Base-by-base conservation (phyloP, 1,284 basidiomycete genomes). In the Pseudozyma sp. region DNA sequence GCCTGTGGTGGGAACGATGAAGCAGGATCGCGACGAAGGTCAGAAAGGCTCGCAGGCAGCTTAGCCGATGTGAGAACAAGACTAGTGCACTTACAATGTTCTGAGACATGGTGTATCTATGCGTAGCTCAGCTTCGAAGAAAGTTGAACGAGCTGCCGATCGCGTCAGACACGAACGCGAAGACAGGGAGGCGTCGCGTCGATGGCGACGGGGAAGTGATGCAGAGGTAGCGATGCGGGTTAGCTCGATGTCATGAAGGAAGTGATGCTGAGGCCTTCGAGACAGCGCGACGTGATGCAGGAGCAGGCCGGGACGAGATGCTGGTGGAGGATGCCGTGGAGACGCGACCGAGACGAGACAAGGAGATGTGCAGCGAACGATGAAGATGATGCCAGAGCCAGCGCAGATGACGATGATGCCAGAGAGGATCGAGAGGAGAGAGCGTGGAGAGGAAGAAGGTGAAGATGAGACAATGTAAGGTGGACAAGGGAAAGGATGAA, bases 121-220 rank as follows among this genome's bases (percentile, higher is more conserved):
- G 43, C 44, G 43, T 48, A 24, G 45, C 24, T 50, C 39, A 48
- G 14, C 11, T 16, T 51, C 39, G 57, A 50, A 10, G 16, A 24
- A 35, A 19, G 39, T 34, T 53, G 33, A 49, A 49, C 19, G 44
- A 40, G 54, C 52, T 56, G 55, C 31, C 37, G 17, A 54, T 69
- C 57, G 67, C 61, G 67, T 64, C 47, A 34, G 39, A 63, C 59
- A 68, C 60, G 60, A 53, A 35, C 43, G 45, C 24, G 45, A 47
- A 24, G 3, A 30, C 19, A 19, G 24, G 51, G 52, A 29, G 43
- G 33, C 45, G 65, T 62, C 58, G 57, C 61, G 57, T 56, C 40
- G 37, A 59, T 51, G 37, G 54, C 66, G 60, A 24, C 48, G 45
- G 30, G 16, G 7, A 51, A 46, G 47, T 35, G 54, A 45, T 56